These are phyloP conservation scores for Fusarium metavorans DNA, from an alignment of 2,329 filamentous ascomycete genomes.

Conservation along the genomic window DNA sequence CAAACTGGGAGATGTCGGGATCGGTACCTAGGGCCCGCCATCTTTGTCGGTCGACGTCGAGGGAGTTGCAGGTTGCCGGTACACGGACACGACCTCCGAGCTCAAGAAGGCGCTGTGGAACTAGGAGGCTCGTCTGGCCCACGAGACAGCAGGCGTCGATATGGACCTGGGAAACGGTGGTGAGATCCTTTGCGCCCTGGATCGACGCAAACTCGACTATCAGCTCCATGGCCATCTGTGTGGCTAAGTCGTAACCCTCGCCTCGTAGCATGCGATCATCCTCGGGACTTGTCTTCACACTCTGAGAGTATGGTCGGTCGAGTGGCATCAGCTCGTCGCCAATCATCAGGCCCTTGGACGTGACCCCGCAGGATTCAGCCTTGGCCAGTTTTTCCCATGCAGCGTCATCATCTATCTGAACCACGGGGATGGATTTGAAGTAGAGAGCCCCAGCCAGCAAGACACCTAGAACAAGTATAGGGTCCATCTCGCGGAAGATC, in stretches of 20 bases:
- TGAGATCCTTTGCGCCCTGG: neutral
- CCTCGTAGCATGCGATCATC: neutral
- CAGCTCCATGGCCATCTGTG: neutral
- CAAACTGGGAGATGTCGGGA: neutral
- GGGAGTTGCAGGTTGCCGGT: neutral
- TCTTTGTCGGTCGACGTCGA: neutral
- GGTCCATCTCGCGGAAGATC: neutral
- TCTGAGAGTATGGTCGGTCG: neutral
- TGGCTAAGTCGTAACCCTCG: neutral
- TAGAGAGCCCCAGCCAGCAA: neutral
- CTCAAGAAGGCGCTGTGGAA: neutral
- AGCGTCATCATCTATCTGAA: neutral
- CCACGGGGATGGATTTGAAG: neutral
- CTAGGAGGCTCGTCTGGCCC: neutral
- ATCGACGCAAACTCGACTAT: neutral
- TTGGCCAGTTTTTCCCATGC: neutral
- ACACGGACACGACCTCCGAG: neutral
- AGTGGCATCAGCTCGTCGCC: neutral
- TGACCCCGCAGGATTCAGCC: neutral
- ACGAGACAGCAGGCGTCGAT: neutral
- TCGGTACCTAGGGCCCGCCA: neutral
- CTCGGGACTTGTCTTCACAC: neutral
- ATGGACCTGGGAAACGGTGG: neutral
- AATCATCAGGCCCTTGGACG: neutral
- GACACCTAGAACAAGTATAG: neutral